Base-by-base conservation (phyloP, 768 basidiomycete species). In the Termitomyces sp. region DNA sequence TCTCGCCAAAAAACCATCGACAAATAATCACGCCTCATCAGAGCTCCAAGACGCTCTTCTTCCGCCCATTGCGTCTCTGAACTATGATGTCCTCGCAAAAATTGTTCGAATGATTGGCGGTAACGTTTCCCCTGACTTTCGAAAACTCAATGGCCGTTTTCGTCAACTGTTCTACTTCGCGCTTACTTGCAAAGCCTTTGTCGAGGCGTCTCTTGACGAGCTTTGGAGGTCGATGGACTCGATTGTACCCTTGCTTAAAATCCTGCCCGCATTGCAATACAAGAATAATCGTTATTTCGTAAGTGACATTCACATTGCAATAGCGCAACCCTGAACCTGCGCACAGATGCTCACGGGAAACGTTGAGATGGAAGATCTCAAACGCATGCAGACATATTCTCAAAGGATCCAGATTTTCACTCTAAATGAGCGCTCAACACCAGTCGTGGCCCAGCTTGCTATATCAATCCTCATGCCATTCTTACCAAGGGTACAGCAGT, bases 191-290 rank as follows among this genome's bases (percentile, higher is more conserved):
- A 28, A 10, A 28, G 28, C 51, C 8, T 53, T 53, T 42, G 38
- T 40, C 5, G 51, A 42, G 20, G n/a, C 30, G 30, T 43, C 53
- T 14, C 53, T 54, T 28, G 53, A 54, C 22, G 40, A 26, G 16
- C 43, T 54, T 10, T 54, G 53, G 53, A 54, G 53, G 42, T 42
- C 53, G 2, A 54, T 54, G 53, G 43, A 54, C 42, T 45, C 53
- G 6, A 54, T 54, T 30, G 40, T 54, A 2, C 53, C 53, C 18
- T 45, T 54, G 30, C 26, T 54, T 6, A 53, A 38, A 10, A 24
- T 53, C 16, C 14, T 53, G 33, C 51, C 51, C 10, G 18, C 20
- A 20, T 38, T 53, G 18, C 46, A 30, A 30, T 16, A 30, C 18
- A 47, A 47, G 24, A 28, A 47, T 18, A 47, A 47, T 30, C 26